Evolutionary conservation across 352 stramenopile species (phyloP).

Genomic region (Globisporangium paroecandrum): DNA sequence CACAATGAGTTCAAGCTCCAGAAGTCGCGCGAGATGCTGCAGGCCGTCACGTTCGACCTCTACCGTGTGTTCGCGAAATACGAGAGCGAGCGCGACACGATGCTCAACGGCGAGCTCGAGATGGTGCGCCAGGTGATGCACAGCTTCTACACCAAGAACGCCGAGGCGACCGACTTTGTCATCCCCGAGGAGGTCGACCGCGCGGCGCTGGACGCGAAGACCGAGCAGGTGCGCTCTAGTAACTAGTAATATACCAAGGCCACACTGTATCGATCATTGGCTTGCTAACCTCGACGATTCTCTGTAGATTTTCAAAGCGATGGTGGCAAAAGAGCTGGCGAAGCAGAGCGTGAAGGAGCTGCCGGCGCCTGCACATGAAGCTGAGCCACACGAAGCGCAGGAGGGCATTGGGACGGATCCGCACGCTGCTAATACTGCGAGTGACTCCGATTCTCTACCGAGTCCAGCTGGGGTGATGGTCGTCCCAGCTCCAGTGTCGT

Average conservation of each 20-base stretch:
- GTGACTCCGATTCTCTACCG: neutral
- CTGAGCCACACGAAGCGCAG: constrained; percentile 2
- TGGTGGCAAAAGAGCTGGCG: constrained; percentile 50
- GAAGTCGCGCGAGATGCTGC: constrained; percentile 37
- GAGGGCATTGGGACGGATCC: constrained; percentile 7
- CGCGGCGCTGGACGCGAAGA: constrained; percentile 36
- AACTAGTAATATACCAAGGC: neutral
- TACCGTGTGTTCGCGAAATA: constrained; percentile 80
- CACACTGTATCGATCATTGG: no score
- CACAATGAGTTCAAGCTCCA: constrained; percentile 58
- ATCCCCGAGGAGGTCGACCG: constrained; percentile 60
- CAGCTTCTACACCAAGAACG: constrained; percentile 73
- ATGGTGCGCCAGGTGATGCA: constrained; percentile 82
- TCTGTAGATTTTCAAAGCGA: constrained; percentile 47
- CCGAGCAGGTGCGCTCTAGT: constrained; percentile 26
- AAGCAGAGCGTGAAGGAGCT: constrained; percentile 32
- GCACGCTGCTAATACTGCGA: neutral
- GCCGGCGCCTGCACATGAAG: constrained; percentile 13
- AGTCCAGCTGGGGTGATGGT: constrained; percentile 13
- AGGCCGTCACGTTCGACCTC: constrained; percentile 56
- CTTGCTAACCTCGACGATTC: no score
- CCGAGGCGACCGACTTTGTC: constrained; percentile 59
- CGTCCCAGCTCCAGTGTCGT: constrained; percentile 1
- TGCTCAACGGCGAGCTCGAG: constrained; percentile 75
- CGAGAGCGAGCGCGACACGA: constrained; percentile 66